phyloP scores from a whole-genome alignment of 345 rosid genomes.

The Citrus trifoliata region DNA sequence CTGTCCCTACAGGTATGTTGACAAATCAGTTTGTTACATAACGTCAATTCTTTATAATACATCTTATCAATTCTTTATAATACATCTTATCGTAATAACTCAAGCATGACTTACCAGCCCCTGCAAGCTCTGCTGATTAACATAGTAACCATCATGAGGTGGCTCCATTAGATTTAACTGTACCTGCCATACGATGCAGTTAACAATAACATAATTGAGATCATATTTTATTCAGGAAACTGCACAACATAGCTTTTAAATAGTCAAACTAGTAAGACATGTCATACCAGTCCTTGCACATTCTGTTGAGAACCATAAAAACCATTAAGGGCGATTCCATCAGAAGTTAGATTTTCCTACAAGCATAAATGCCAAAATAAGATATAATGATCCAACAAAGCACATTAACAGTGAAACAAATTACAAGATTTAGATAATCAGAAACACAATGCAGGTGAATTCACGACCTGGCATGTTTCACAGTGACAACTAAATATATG shows the following conservation, averaged over 20 bases:
- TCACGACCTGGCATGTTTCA: not conserved
- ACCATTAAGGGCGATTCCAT: slow-evolving; percentile 43
- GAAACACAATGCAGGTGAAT: not conserved
- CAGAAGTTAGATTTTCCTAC: slow-evolving; percentile 47
- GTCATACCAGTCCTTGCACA: slow-evolving; percentile 47
- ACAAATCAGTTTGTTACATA: not conserved
- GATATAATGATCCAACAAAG: not conserved
- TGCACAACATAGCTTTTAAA: not conserved
- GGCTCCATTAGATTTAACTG: slow-evolving; percentile 58
- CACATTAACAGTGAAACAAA: not conserved
- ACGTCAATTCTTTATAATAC: not conserved
- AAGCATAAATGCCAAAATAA: slow-evolving; percentile 6
- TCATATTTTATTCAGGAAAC: not conserved
- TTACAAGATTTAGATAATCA: not conserved
- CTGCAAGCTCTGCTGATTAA: slow-evolving; percentile 41
- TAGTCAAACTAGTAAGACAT: not conserved
- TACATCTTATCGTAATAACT: not conserved
- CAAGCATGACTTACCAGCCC: slow-evolving; percentile 34
- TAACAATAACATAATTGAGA: not conserved
- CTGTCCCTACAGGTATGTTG: slow-evolving; percentile 35
- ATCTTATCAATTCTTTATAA: not conserved
- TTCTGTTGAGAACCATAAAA: slow-evolving; percentile 43
- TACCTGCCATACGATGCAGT: slow-evolving; percentile 28
- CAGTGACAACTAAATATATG: not conserved
- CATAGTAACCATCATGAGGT: slow-evolving; percentile 52